Conservation (phyloP, 352 stramenopile species). For the Globisporangium carolinianum region DNA sequence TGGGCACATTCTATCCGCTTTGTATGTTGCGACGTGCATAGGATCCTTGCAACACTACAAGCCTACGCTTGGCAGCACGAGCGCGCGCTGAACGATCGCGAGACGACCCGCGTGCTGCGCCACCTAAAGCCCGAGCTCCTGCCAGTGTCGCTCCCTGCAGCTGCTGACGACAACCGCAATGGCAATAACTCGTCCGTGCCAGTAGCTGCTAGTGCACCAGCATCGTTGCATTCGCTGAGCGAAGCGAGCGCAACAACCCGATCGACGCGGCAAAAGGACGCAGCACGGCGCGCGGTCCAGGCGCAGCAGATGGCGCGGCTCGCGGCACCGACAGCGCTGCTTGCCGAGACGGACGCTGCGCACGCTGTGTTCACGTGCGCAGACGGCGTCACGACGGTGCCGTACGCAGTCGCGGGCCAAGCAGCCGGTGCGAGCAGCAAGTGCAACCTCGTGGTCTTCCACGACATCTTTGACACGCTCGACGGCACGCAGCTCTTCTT, state of each 20-base stretch:
- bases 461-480: constrained; percentile 92
- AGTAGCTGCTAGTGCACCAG: no score
- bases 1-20: no score
- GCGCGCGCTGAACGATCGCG: constrained; percentile 25
- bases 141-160: constrained; percentile 10
- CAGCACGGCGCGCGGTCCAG: constrained; percentile 49
- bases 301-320: constrained; percentile 71
- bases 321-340: constrained; percentile 26
- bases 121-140: constrained; percentile 48
- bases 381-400: constrained; percentile 73
- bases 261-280: constrained; percentile 14
- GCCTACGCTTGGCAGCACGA: constrained; percentile 59
- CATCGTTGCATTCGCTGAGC: neutral
- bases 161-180: neutral
- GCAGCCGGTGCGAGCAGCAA: constrained; percentile 45
- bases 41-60: constrained; percentile 55
- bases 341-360: constrained; percentile 21
- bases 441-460: constrained; percentile 87
- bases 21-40: constrained; percentile 5
- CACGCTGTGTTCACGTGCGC: constrained; percentile 47
- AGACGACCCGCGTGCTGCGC: constrained; percentile 38
- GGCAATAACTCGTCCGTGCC: neutral
- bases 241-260: neutral
- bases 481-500: constrained; percentile 89
- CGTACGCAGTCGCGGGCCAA: constrained; percentile 78